Evolutionary conservation across 768 basidiomycete species (phyloP).

Genomic region (Suillus placidus): DNA sequence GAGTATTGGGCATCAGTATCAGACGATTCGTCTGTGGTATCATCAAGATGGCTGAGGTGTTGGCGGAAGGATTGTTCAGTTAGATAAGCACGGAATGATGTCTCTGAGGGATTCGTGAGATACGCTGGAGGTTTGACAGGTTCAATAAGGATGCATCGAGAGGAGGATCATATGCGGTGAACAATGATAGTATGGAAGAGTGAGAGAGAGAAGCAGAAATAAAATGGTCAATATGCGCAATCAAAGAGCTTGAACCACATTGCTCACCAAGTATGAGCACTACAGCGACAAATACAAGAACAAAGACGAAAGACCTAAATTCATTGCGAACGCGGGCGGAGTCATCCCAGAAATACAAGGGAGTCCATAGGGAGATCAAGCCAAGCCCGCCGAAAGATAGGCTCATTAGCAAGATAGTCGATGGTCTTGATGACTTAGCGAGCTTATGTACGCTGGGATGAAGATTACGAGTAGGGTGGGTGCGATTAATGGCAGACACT

Average conservation of each 20-base stretch:
- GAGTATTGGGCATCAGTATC: conserved; percentile 37
- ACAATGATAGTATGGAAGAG: conserved; percentile 8
- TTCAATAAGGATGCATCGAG: conserved; percentile 12
- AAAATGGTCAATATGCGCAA: not conserved
- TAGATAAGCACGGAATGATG: conserved; percentile 90
- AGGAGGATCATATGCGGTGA: conserved; percentile 15
- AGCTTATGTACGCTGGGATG: conserved; percentile 37
- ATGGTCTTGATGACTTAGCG: conserved; percentile 43
- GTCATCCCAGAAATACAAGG: conserved; percentile 52
- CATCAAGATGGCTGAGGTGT: conserved; percentile 85
- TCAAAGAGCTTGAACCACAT: conserved; percentile 12
- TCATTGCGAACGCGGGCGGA: conserved; percentile 60
- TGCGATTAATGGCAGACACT: conserved; percentile 42
- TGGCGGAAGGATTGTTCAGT: conserved; percentile 98
- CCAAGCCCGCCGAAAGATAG: conserved; percentile 65
- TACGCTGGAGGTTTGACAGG: conserved; percentile 61
- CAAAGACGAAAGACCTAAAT: conserved; percentile 70
- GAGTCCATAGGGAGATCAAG: conserved; percentile 60
- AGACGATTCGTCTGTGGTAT: conserved; percentile 54
- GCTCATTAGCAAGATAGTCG: conserved; percentile 62
- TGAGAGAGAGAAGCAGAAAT: not conserved
- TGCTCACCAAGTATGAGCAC: conserved; percentile 71
- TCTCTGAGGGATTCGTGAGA: conserved; percentile 92
- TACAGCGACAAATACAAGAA: conserved; percentile 68
- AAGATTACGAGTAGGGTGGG: conserved; percentile 32